A percentile compares a stretch with the other conserved stretches of the same genome.
Conservation (phyloP, 2,329 filamentous ascomycete genomes). For the Trichophyton benhamiae region DNA sequence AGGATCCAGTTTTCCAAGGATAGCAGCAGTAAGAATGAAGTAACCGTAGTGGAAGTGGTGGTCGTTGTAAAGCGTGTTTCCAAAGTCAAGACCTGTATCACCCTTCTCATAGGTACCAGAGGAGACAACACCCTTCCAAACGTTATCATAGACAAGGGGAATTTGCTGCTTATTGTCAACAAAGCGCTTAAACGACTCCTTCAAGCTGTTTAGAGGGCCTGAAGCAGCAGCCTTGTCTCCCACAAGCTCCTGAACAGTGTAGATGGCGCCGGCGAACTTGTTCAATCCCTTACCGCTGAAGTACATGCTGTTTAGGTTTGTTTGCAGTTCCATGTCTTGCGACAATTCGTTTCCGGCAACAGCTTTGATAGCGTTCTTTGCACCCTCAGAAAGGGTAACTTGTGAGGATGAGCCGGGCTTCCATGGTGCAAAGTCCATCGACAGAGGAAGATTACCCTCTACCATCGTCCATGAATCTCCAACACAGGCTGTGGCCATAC, state of each 20-base stretch:
- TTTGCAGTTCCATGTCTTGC: conserved; percentile 61
- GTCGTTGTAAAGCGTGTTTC: conserved; percentile 65
- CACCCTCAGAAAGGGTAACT: conserved; percentile 32
- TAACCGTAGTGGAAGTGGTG: conserved; percentile 63
- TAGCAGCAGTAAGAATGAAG: conserved; percentile 73
- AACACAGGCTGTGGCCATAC: conserved; percentile 58
- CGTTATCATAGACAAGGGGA: conserved; percentile 43
- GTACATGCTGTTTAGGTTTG: conserved; percentile 77
- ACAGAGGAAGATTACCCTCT: conserved; percentile 58
- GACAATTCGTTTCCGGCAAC: conserved; percentile 60
- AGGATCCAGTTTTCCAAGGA: conserved; percentile 68
- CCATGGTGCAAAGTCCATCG: conserved; percentile 73
- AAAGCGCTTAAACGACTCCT: conserved; percentile 55
- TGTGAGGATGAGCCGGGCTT: conserved; percentile 37
- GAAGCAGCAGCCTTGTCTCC: conserved; percentile 46
- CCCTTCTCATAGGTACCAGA: conserved; percentile 58
- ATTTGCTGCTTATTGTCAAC: conserved; percentile 54
- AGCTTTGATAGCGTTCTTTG: conserved; percentile 47
- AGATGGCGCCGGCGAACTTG: conserved; percentile 61
- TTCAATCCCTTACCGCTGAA: conserved; percentile 76
- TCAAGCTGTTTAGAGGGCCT: conserved; percentile 49
- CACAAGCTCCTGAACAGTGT: conserved; percentile 52
- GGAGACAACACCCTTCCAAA: conserved; percentile 72
- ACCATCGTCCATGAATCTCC: conserved; percentile 66
- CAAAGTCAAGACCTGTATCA: conserved; percentile 66